Evolutionary conservation across 1,284 basidiomycete species (phyloP).

Genomic region (Mycena citricolor): DNA sequence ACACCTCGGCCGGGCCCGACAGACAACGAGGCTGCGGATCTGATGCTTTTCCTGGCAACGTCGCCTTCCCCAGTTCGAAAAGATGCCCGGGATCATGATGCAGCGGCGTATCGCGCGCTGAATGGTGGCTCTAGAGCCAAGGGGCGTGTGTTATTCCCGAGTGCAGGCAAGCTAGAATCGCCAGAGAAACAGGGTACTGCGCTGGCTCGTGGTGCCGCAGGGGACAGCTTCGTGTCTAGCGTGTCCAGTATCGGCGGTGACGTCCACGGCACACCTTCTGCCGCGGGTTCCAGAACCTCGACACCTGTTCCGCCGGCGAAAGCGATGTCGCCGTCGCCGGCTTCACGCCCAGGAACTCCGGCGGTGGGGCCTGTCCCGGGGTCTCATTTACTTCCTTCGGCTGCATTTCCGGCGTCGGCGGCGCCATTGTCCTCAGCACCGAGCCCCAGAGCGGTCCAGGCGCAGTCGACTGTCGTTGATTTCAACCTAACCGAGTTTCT

Average conservation of each 20-base stretch:
- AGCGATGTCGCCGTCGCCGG: too few relatives aligned
- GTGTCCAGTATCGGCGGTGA: conserved; percentile 43
- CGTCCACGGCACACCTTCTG: conserved; percentile 30
- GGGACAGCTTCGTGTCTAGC: conserved; percentile 41
- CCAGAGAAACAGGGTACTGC: conserved; percentile 23
- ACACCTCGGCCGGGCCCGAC: conserved; percentile 47
- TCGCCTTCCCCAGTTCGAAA: conserved; percentile 76
- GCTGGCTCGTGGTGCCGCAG: conserved; percentile 35
- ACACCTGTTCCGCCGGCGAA: conserved; percentile 9
- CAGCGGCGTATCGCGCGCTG: conserved; percentile 53
- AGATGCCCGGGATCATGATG: conserved; percentile 52
- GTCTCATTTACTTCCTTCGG: conserved; percentile 36
- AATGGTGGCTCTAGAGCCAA: conserved; percentile 49
- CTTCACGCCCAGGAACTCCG: background rate
- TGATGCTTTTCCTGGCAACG: conserved; percentile 78
- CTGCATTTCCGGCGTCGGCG: conserved; percentile 27
- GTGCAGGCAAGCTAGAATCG: conserved; percentile 24
- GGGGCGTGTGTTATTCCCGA: conserved; percentile 67
- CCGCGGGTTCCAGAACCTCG: conserved; percentile 24
- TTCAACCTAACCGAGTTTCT: conserved; percentile 74
- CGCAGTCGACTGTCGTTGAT: conserved; percentile 25
- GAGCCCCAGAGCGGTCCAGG: conserved; percentile 17
- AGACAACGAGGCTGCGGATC: conserved; percentile 76
- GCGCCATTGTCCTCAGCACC: conserved; percentile 8
- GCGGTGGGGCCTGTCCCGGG: conserved; percentile 5